Percentiles rank a stretch among this genome's conserved stretches.
phyloP scores from a whole-genome alignment of 805 yeast species.

The Wickerhamomyces queroliae region DNA sequence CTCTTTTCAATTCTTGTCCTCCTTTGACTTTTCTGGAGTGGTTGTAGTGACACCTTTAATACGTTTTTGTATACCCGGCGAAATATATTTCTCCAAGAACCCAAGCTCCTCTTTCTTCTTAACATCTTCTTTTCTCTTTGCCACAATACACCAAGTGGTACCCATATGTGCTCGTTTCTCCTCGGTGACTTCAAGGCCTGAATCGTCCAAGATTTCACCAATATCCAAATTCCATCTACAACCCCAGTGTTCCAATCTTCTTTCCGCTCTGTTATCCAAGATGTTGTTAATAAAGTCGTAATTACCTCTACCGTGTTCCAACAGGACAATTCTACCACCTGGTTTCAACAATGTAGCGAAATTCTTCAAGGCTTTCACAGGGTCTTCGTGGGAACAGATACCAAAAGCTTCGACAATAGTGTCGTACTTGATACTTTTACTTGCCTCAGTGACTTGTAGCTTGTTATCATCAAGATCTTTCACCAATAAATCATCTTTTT shows the following conservation, averaged over 20 bases:
- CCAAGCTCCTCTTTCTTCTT: conserved; percentile 40
- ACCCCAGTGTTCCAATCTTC: conserved; percentile 88
- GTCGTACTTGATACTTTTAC: conserved; percentile 60
- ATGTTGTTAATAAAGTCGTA: conserved; percentile 73
- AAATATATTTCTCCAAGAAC: conserved; percentile 44
- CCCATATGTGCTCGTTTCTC: conserved; percentile 85
- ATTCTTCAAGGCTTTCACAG: conserved; percentile 72
- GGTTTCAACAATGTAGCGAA: conserved; percentile 74
- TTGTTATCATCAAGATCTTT: conserved; percentile 20
- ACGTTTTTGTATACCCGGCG: conserved; percentile 27
- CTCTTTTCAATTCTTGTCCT: conserved; percentile 2
- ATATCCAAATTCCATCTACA: conserved; percentile 97
- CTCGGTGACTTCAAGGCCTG: conserved; percentile 78
- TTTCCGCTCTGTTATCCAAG: conserved; percentile 77
- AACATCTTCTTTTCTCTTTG: conserved; percentile 68
- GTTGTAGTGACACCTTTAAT: conserved; percentile 11
- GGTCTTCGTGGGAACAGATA: conserved; percentile 92
- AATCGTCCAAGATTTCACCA: conserved; percentile 75
- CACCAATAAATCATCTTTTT: conserved; percentile 12
- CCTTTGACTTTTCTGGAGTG: background rate
- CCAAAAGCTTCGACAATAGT: conserved; percentile 94
- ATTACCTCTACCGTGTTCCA: conserved; percentile 90
- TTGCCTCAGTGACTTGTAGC: conserved; percentile 19
- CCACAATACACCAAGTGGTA: conserved; percentile 82
- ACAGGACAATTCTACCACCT: conserved; percentile 78